Conservation (phyloP, 495 filamentous ascomycete genomes). For the Daldinia decipiens region DNA sequence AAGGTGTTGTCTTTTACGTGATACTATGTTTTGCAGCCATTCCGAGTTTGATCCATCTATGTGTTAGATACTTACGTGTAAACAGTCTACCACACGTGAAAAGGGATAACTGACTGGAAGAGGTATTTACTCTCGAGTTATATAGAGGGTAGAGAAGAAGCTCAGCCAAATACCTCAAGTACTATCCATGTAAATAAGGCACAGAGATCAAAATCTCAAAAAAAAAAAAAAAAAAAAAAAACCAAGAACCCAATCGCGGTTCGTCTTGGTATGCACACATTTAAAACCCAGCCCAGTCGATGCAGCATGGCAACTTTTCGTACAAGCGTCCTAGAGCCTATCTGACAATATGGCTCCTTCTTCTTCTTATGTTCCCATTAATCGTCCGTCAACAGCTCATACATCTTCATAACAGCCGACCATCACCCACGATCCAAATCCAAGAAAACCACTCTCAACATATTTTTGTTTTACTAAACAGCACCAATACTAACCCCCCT, state of each 20-base stretch:
- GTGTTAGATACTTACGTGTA: too few species aligned
- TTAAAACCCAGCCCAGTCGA: not conserved
- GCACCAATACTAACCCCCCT: not conserved
- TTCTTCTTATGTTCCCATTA: conserved; percentile 3
- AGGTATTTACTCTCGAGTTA: too few species aligned
- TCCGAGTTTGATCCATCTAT: too few species aligned
- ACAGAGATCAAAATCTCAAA: not conserved
- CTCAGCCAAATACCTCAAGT: too few species aligned
- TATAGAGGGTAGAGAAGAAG: too few species aligned
- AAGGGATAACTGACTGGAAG: too few species aligned
- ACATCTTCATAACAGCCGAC: not conserved
- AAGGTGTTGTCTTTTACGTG: not conserved
- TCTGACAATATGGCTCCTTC: not conserved
- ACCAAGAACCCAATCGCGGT: not conserved
- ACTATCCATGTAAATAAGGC: too few species aligned
- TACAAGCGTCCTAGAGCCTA: not conserved
- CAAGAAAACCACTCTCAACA: not conserved
- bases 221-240: too few species aligned
- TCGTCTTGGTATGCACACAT: not conserved
- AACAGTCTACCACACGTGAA: too few species aligned
- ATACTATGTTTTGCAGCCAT: too few species aligned
- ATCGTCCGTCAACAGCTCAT: conserved; percentile 2
- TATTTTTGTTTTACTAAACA: not conserved
- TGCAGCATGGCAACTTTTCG: not conserved
- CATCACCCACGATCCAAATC: not conserved